Evolutionary conservation across 2,329 filamentous ascomycete species (phyloP).

Genomic region (Aaosphaeria arxii): DNA sequence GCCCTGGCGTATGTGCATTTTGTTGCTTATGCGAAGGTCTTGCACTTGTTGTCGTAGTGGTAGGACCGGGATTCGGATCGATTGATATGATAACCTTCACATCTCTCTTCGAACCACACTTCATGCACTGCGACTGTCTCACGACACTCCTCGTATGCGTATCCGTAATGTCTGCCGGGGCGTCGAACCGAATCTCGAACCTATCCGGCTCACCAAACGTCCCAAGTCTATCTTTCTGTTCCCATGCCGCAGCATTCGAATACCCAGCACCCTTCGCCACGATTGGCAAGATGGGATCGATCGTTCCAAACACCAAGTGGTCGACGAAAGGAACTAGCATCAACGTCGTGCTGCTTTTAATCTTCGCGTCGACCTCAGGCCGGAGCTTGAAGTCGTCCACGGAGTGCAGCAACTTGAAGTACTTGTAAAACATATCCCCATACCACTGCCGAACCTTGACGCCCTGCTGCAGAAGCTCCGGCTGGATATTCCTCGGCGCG

Average conservation of each 20-base stretch:
- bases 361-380: conserved; percentile 27
- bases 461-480: conserved; percentile 29
- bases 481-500: conserved; percentile 20
- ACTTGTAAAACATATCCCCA: conserved; percentile 38
- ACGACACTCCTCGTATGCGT: conserved; percentile 30
- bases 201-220: conserved; percentile 25
- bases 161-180: conserved; percentile 23
- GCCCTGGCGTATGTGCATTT: conserved; percentile 12
- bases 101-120: conserved; percentile 33
- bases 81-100: conserved; percentile 32
- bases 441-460: conserved; percentile 34
- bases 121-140: conserved; percentile 32
- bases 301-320: conserved; percentile 29
- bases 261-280: conserved; percentile 29
- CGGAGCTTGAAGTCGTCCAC: conserved; percentile 29
- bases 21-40: conserved; percentile 7
- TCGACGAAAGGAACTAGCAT: conserved; percentile 34
- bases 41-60: not conserved
- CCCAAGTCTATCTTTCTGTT: conserved; percentile 11
- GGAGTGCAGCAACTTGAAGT: conserved; percentile 28
- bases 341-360: conserved; percentile 28
- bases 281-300: conserved; percentile 34
- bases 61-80: conserved; percentile 24
- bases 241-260: conserved; percentile 17
- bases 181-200: conserved; percentile 35